Evolutionary conservation across 1,284 basidiomycete genomes (phyloP).

Genomic region (Kwoniella shivajii): DNA sequence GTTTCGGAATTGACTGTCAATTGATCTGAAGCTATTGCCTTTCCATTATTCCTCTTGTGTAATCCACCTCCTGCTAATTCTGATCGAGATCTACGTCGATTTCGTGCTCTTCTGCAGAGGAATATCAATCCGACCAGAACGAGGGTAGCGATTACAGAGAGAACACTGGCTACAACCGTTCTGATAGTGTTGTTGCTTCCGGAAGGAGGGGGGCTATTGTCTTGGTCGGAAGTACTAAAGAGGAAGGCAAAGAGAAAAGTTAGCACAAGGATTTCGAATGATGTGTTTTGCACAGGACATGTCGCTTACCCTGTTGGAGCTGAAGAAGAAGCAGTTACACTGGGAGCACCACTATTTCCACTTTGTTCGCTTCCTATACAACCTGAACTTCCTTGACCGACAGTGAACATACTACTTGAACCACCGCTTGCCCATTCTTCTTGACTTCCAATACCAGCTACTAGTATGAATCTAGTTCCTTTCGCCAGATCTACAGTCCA

Average conservation of each 20-base stretch:
- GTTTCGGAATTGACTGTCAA: slow-evolving; percentile 11
- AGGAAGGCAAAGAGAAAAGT: not conserved
- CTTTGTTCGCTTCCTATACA: slow-evolving; percentile 29
- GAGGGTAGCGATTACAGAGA: slow-evolving; percentile 55
- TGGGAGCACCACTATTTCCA: slow-evolving; percentile 25
- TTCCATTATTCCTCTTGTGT: not conserved
- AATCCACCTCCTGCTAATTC: not conserved
- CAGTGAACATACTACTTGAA: slow-evolving; percentile 45
- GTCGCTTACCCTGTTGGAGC: not conserved
- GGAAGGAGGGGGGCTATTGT: not conserved
- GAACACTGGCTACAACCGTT: slow-evolving; percentile 61
- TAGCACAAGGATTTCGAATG: not conserved
- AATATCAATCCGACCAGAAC: slow-evolving; percentile 52
- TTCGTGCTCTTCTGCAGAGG: slow-evolving; percentile 44
- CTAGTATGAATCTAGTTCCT: slow-evolving; percentile 51
- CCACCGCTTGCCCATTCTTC: slow-evolving; percentile 52
- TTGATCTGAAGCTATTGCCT: not conserved
- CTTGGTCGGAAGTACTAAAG: not conserved
- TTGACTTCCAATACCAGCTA: slow-evolving; percentile 48
- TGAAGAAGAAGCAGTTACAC: slow-evolving; percentile 31
- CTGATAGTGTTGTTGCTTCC: slow-evolving; percentile 53
- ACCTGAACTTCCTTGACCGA: slow-evolving; percentile 42
- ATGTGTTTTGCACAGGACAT: not conserved
- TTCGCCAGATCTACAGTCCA: slow-evolving; percentile 49
- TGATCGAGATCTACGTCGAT: slow-evolving; percentile 19